Conservation (phyloP, 1,284 basidiomycete species). For the Moniliophthora roreri region DNA sequence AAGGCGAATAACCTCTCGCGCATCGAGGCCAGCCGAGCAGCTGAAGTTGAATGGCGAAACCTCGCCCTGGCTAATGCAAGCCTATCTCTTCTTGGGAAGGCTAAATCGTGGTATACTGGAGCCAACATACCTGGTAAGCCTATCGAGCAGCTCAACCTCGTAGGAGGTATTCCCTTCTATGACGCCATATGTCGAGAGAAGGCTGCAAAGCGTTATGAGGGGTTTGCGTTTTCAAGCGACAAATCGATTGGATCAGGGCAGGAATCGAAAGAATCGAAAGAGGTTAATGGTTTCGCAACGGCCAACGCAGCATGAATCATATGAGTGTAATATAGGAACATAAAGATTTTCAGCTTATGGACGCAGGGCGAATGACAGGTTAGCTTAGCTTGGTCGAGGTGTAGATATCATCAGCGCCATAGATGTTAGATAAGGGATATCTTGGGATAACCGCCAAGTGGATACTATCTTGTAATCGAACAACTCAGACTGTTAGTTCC, state of each 20-base stretch:
- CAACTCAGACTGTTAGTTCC: too few relatives aligned
- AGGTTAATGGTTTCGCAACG: not conserved
- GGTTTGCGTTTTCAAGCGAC: slow-evolving; percentile 16
- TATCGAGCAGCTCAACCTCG: slow-evolving; percentile 20
- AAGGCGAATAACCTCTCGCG: slow-evolving; percentile 15
- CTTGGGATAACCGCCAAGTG: too few relatives aligned
- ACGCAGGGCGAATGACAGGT: not conserved
- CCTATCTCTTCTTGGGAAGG: not conserved
- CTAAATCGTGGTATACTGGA: slow-evolving; percentile 3
- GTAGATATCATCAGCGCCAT: too few relatives aligned
- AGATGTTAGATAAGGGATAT: too few relatives aligned
- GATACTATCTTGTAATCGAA: too few relatives aligned
- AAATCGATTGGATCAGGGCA: not conserved
- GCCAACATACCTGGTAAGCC: slow-evolving; percentile 1
- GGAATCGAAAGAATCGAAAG: not conserved
- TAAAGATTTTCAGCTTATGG: not conserved
- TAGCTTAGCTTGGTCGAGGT: not conserved
- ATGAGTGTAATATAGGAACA: not conserved
- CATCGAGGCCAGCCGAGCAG: slow-evolving; percentile 19
- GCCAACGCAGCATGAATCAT: not conserved
- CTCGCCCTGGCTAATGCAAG: slow-evolving; percentile 6
- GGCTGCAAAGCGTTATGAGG: slow-evolving; percentile 19
- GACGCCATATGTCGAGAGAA: slow-evolving; percentile 13
- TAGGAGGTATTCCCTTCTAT: slow-evolving; percentile 20
- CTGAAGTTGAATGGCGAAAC: slow-evolving; percentile 19